phyloP scores from a whole-genome alignment of 805 yeast genomes.

The Yamadazyma akitaensis region DNA sequence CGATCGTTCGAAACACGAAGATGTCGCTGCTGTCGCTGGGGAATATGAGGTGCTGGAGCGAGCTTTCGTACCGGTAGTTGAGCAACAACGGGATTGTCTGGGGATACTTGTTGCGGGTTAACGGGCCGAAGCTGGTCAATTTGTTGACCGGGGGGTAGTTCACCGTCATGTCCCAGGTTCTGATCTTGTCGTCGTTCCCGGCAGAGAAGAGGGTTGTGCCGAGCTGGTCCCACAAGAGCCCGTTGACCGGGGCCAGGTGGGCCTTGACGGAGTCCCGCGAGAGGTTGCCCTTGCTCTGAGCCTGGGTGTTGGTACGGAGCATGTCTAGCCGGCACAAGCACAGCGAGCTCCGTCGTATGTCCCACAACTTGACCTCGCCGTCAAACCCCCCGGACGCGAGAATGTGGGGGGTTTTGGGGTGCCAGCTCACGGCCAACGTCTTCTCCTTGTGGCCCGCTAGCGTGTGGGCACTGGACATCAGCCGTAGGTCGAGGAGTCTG shows the following conservation, averaged over 20 bases:
- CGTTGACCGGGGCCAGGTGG: conserved; percentile 77
- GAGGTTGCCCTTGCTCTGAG: conserved; percentile 20
- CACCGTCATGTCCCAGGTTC: conserved; percentile 67
- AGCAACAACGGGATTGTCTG: conserved; percentile 51
- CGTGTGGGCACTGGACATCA: conserved; percentile 71
- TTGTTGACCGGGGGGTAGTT: conserved; percentile 50
- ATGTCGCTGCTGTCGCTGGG: conserved; percentile 79
- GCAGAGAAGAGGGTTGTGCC: conserved; percentile 64
- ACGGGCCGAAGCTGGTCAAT: conserved; percentile 73
- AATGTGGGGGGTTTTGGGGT: conserved; percentile 57
- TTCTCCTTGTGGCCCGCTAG: conserved; percentile 59
- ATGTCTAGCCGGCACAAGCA: conserved; percentile 64
- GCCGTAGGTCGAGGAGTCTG: conserved; percentile 68
- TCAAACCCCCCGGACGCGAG: conserved; percentile 79
- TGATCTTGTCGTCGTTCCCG: conserved; percentile 77
- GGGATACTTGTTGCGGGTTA: conserved; percentile 59
- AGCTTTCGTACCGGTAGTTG: conserved; percentile 51
- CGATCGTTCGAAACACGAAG: conserved; percentile 51
- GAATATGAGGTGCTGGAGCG: conserved; percentile 55
- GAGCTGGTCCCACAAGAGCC: conserved; percentile 65
- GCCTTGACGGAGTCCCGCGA: conserved; percentile 49
- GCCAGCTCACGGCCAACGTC: conserved; percentile 66
- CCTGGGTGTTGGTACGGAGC: conserved; percentile 35
- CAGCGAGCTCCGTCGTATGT: conserved; percentile 64
- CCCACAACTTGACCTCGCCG: conserved; percentile 85